Conservation (phyloP, 2,329 filamentous ascomycete genomes). For the Exophiala alcalophila region DNA sequence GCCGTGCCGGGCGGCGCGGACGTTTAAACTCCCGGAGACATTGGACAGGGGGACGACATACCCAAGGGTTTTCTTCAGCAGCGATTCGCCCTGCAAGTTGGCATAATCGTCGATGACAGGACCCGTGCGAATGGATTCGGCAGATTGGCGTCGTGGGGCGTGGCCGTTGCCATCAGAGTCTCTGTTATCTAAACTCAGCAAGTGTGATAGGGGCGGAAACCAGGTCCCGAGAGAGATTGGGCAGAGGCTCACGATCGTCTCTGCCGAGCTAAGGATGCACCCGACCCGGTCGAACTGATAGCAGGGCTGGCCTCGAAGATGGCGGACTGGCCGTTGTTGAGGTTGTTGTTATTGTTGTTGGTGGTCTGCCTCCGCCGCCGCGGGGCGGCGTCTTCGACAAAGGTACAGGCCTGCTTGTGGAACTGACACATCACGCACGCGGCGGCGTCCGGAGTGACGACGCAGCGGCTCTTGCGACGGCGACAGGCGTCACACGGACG, state of each 20-base stretch:
- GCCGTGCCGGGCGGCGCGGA: too few species aligned
- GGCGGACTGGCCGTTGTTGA: slow-evolving; percentile 10
- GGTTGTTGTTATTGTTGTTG: not conserved
- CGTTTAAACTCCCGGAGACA: too few species aligned
- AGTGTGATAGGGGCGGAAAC: slow-evolving; percentile 21
- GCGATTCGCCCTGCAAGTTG: slow-evolving; percentile 25
- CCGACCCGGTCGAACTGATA: slow-evolving; percentile 16
- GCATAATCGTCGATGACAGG: slow-evolving; percentile 27
- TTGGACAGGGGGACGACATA: slow-evolving; percentile 15
- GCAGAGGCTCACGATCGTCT: slow-evolving; percentile 26
- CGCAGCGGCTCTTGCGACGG: slow-evolving; percentile 30
- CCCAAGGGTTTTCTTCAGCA: slow-evolving; percentile 30
- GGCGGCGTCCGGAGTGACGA: slow-evolving; percentile 21
- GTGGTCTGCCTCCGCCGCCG: slow-evolving; percentile 23
- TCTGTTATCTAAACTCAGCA: slow-evolving; percentile 28
- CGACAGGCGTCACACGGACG: slow-evolving; percentile 30
- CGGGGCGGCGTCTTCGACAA: slow-evolving; percentile 29
- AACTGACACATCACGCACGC: slow-evolving; percentile 28
- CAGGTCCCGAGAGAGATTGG: slow-evolving; percentile 18
- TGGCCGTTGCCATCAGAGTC: slow-evolving; percentile 25
- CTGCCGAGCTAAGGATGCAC: slow-evolving; percentile 21
- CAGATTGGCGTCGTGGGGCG: slow-evolving; percentile 25
- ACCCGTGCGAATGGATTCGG: slow-evolving; percentile 21
- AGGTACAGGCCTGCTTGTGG: slow-evolving; percentile 30
- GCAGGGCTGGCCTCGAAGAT: too few species aligned